Percentiles rank a stretch among this genome's conserved stretches.
These are phyloP conservation scores for Pichia sp. DNA, from an alignment of 1,139 yeast genomes.

Conservation along the genomic window DNA sequence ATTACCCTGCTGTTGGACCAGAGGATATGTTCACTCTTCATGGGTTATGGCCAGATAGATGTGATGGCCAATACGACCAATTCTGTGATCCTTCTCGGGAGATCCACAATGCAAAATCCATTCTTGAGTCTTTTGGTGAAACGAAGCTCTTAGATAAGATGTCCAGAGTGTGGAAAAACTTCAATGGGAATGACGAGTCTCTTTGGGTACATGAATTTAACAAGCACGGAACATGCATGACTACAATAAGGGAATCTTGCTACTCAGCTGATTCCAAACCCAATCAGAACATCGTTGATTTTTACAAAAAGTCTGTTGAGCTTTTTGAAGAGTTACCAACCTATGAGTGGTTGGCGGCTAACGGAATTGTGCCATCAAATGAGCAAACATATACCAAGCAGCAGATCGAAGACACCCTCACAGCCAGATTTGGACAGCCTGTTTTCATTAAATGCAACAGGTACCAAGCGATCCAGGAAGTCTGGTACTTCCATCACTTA, in stretches of 20 bases:
- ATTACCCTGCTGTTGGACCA: conserved; percentile 77
- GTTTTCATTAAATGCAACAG: conserved; percentile 73
- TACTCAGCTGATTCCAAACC: conserved; percentile 41
- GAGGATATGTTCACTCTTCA: conserved; percentile 76
- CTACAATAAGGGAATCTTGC: conserved; percentile 71
- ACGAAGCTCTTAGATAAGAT: conserved; percentile 52
- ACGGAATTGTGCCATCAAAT: conserved; percentile 61
- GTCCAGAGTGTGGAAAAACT: conserved; percentile 70
- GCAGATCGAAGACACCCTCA: conserved; percentile 63
- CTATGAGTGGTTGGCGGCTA: conserved; percentile 56
- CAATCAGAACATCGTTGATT: conserved; percentile 71
- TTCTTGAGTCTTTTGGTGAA: conserved; percentile 50
- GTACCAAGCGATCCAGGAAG: conserved; percentile 66
- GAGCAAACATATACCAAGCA: conserved; percentile 57
- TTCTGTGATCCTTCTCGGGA: conserved; percentile 68
- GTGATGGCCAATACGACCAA: conserved; percentile 69
- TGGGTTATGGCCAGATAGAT: conserved; percentile 83
- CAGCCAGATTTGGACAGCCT: conserved; percentile 51
- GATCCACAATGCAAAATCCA: conserved; percentile 49
- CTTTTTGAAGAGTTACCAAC: conserved; percentile 68
- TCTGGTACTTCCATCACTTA: conserved; percentile 85
- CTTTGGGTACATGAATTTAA: conserved; percentile 94
- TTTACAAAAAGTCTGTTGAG: conserved; percentile 60
- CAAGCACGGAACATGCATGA: conserved; percentile 92
- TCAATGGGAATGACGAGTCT: conserved; percentile 65